phyloP scores from a whole-genome alignment of 2,329 filamentous ascomycete genomes.

The Huntiella decipiens region DNA sequence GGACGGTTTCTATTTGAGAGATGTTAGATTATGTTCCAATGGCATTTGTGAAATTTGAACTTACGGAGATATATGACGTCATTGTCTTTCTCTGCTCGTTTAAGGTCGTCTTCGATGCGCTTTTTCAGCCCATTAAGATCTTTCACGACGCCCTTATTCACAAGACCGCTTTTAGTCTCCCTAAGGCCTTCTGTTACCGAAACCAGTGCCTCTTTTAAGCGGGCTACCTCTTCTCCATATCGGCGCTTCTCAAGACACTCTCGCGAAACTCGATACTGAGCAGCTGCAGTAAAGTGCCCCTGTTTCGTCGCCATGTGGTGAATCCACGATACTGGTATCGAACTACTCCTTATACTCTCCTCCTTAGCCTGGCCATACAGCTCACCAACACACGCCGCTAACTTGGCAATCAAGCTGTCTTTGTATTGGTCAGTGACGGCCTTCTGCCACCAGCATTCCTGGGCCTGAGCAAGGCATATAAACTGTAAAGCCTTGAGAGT shows the following conservation, averaged over 20 bases:
- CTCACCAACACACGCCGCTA: constrained; percentile 78
- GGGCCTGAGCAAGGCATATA: constrained; percentile 75
- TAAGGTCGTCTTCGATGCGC: constrained; percentile 69
- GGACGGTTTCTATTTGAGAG: constrained; percentile 44
- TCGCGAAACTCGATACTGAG: constrained; percentile 77
- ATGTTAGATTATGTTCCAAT: background rate
- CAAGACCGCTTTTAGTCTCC: constrained; percentile 51
- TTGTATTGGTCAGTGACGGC: constrained; percentile 88
- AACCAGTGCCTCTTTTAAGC: constrained; percentile 59
- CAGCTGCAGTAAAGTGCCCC: constrained; percentile 88
- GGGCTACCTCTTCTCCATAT: constrained; percentile 87
- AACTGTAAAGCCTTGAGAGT: constrained; percentile 70
- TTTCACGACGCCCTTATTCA: constrained; percentile 62
- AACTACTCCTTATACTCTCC: constrained; percentile 70
- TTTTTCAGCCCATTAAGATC: constrained; percentile 72
- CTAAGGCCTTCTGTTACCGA: constrained; percentile 77
- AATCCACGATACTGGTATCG: constrained; percentile 87
- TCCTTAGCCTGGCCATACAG: constrained; percentile 73
- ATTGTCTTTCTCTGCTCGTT: constrained; percentile 87
- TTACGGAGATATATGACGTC: constrained; percentile 78
- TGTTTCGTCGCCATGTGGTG: constrained; percentile 96
- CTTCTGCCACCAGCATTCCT: constrained; percentile 97
- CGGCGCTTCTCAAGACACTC: constrained; percentile 85
- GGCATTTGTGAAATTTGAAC: constrained; percentile 13
- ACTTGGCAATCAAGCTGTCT: constrained; percentile 75